Conservation (phyloP, 164 flowering plant species). For the Liquidambar formosana region DNA sequence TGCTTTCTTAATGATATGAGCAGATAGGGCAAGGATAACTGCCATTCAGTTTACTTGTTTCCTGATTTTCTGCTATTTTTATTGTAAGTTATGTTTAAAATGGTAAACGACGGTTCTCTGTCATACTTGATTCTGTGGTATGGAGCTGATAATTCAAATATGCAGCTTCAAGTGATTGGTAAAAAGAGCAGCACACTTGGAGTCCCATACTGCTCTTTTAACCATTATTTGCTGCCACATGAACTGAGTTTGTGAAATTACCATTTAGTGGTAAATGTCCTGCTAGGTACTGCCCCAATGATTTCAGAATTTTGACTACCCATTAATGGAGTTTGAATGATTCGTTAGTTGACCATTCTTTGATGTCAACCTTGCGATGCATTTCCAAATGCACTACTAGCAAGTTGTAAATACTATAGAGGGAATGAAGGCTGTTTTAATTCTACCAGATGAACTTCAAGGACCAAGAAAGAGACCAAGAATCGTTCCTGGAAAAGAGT, state of each 20-base stretch:
- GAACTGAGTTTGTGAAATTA: not conserved
- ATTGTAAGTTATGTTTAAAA: not conserved
- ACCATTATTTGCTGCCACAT: not conserved
- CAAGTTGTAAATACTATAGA: not conserved
- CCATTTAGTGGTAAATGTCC: not conserved
- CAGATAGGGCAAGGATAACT: not conserved
- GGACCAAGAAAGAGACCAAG: slow-evolving; percentile 74
- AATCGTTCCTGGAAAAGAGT: slow-evolving; percentile 57
- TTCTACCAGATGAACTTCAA: slow-evolving; percentile 51
- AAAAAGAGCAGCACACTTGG: not conserved
- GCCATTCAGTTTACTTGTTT: not conserved
- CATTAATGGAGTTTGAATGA: not conserved
- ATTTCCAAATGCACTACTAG: not conserved
- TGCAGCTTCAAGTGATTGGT: not conserved
- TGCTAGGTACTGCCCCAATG: not conserved
- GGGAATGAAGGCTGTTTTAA: slow-evolving; percentile 1
- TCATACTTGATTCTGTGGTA: not conserved
- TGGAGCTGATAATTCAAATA: not conserved
- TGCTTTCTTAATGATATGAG: too few relatives aligned
- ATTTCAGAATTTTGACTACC: too few relatives aligned
- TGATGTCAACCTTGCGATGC: not conserved
- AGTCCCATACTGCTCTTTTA: not conserved
- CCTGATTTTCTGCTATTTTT: not conserved
- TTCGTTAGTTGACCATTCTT: slow-evolving; percentile 1
- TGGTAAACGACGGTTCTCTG: not conserved